Evolutionary conservation across 306 rosid genomes (phyloP).

Genomic region (Potentilla sterilis): DNA sequence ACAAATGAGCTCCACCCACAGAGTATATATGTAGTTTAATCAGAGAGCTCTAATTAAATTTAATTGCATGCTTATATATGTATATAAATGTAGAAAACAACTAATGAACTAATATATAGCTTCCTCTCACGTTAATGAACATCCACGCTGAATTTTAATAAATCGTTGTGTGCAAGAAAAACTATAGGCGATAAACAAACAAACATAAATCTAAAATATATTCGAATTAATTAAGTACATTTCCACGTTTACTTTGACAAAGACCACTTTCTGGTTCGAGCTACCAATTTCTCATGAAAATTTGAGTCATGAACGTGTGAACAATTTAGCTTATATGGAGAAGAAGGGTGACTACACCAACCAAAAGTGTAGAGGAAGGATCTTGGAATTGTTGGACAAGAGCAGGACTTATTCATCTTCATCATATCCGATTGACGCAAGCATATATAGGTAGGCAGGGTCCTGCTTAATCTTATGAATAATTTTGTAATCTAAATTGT

Average conservation of each 20-base stretch:
- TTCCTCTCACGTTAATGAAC: background rate
- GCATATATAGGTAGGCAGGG: background rate
- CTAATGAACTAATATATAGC: no score
- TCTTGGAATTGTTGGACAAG: slow-evolving; percentile 8
- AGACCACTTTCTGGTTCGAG: background rate
- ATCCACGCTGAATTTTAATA: no score
- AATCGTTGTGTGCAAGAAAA: no score
- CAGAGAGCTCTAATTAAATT: background rate
- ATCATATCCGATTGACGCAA: slow-evolving; percentile 8
- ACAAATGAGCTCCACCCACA: background rate
- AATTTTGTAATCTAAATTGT: background rate
- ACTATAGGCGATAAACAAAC: background rate
- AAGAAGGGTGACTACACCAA: background rate
- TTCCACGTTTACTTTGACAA: background rate
- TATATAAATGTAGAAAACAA: background rate
- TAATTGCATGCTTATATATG: background rate
- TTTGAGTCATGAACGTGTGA: background rate
- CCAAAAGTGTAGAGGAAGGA: slow-evolving; percentile 8
- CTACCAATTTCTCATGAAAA: background rate
- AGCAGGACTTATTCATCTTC: background rate
- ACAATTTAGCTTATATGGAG: background rate
- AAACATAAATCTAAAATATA: background rate
- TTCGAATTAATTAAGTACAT: background rate
- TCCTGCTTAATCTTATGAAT: background rate
- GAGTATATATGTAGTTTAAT: background rate